A percentile compares a stretch with the other conserved stretches of the same genome.
Conservation (phyloP, 1,284 basidiomycete genomes). For the Puccinia triticina region DNA sequence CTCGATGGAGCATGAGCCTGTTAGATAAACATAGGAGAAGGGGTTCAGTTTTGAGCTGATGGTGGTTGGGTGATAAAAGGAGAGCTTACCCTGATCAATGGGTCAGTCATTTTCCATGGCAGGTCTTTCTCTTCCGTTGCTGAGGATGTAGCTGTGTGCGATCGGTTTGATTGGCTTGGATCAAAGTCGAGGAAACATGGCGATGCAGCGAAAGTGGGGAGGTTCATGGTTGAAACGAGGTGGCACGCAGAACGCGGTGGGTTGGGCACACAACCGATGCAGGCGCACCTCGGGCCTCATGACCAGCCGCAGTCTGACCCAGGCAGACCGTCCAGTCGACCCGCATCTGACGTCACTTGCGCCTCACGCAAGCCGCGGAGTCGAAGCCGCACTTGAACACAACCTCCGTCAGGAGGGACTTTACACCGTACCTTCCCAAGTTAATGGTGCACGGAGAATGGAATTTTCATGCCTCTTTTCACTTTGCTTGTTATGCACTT, state of each 20-base stretch:
- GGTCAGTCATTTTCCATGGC: constrained; percentile 15
- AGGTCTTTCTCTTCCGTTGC: background rate
- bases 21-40: background rate
- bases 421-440: too few relatives aligned
- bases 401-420: too few relatives aligned
- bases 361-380: too few relatives aligned
- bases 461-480: too few relatives aligned
- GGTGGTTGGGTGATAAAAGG: background rate
- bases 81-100: constrained; percentile 24
- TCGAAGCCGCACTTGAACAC: too few relatives aligned
- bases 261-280: too few relatives aligned
- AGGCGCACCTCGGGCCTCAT: background rate
- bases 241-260: too few relatives aligned
- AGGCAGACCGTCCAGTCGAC: too few relatives aligned
- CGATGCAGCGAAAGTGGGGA: constrained; percentile 41
- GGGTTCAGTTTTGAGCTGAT: background rate
- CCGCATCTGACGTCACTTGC: background rate
- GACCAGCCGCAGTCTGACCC: too few relatives aligned
- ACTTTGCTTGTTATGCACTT: too few relatives aligned
- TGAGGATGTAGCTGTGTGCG: background rate
- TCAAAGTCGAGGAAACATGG: constrained; percentile 46
- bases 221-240: constrained; percentile 2
- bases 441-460: too few relatives aligned
- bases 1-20: constrained; percentile 64
- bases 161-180: constrained; percentile 11